These are phyloP conservation scores for Aspergillus sp. DNA, from an alignment of 2,329 filamentous ascomycete species.

Conservation along the genomic window DNA sequence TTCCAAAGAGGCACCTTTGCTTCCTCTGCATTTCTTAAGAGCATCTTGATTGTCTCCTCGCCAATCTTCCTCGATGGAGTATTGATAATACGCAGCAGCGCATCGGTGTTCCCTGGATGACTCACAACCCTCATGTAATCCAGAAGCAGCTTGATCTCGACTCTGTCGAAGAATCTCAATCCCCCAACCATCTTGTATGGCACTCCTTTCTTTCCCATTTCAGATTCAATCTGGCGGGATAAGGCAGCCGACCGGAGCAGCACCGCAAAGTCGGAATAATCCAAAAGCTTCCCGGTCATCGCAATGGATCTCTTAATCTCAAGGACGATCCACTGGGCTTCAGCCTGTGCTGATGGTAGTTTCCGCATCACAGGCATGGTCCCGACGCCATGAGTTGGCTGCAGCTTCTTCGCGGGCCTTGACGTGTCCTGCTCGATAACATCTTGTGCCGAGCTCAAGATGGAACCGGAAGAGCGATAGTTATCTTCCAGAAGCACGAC, in stretches of 20 bases:
- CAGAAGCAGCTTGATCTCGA: slow-evolving; percentile 79
- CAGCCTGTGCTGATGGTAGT: slow-evolving; percentile 63
- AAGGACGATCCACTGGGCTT: slow-evolving; percentile 83
- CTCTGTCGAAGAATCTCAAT: slow-evolving; percentile 83
- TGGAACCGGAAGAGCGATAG: slow-evolving; percentile 84
- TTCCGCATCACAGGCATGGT: slow-evolving; percentile 75
- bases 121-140: slow-evolving; percentile 85
- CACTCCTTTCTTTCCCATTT: slow-evolving; percentile 73
- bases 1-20: slow-evolving; percentile 69
- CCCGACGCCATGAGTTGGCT: slow-evolving; percentile 75
- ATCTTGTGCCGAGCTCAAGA: slow-evolving; percentile 71
- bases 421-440: slow-evolving; percentile 87
- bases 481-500: slow-evolving; percentile 89
- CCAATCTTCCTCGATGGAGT: slow-evolving; percentile 76
- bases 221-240: slow-evolving; percentile 80
- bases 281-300: slow-evolving; percentile 69
- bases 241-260: slow-evolving; percentile 78
- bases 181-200: slow-evolving; percentile 92
- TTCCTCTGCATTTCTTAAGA: slow-evolving; percentile 72
- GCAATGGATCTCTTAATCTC: slow-evolving; percentile 70
- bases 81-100: slow-evolving; percentile 78
- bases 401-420: slow-evolving; percentile 72
- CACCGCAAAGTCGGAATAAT: slow-evolving; percentile 75
- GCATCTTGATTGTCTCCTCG: slow-evolving; percentile 66
- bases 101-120: slow-evolving; percentile 83